Percentiles rank a stretch among this genome's conserved stretches.
Evolutionary conservation across 2,329 filamentous ascomycete species (phyloP).

Genomic region (Aspergillus phoenicis): DNA sequence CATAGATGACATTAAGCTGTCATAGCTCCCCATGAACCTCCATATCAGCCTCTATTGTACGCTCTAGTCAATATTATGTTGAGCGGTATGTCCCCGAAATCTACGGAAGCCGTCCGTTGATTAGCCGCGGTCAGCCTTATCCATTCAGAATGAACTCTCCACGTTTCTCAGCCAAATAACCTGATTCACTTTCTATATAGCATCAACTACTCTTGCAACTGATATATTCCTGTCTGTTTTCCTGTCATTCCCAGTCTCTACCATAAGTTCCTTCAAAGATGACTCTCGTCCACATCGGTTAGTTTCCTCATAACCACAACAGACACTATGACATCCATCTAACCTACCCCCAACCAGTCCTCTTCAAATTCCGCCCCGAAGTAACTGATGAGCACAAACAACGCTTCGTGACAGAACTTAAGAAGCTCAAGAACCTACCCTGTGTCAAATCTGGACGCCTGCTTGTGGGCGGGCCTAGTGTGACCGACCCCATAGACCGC

Average conservation of each 20-base stretch:
- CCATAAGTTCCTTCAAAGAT: slow-evolving; percentile 9
- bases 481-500: slow-evolving; percentile 55
- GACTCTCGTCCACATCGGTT: slow-evolving; percentile 32
- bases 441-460: slow-evolving; percentile 55
- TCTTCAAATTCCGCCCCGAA: slow-evolving; percentile 54
- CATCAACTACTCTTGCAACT: too few species aligned
- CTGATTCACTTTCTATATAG: too few species aligned
- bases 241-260: not conserved
- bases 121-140: not conserved
- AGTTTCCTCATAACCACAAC: not conserved
- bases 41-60: not conserved
- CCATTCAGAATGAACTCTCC: too few species aligned
- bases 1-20: too few species aligned
- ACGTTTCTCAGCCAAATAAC: too few species aligned
- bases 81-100: not conserved
- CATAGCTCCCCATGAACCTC: too few species aligned
- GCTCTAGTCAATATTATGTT: not conserved
- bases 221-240: too few species aligned
- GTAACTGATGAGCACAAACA: slow-evolving; percentile 47
- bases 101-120: not conserved
- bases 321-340: not conserved
- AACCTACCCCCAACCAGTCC: slow-evolving; percentile 36
- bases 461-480: slow-evolving; percentile 56
- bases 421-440: slow-evolving; percentile 51
- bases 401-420: slow-evolving; percentile 52